Evolutionary conservation across 139 green algal genomes (phyloP).

Genomic region (Auxenochlorella pyrenoidosa): DNA sequence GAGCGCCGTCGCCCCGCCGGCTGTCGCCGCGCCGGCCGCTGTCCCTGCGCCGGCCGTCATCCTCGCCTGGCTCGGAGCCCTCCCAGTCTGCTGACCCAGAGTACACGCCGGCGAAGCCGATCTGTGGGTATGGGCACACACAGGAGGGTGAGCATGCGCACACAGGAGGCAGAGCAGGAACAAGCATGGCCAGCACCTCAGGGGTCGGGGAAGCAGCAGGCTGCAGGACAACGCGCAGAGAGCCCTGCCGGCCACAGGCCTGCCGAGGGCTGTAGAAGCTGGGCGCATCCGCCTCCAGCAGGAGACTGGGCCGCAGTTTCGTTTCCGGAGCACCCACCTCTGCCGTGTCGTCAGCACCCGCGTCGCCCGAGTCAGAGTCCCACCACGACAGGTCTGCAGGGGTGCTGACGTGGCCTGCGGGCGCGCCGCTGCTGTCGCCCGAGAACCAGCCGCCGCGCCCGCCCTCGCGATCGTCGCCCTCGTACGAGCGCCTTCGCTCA

Average conservation of each 20-base stretch:
- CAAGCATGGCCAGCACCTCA: background rate
- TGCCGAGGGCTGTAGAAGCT: no score
- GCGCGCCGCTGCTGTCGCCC: background rate
- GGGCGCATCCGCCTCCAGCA: background rate
- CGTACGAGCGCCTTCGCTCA: background rate
- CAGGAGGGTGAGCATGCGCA: background rate
- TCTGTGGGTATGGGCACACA: background rate
- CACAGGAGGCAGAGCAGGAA: background rate
- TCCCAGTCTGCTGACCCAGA: conserved; percentile 10
- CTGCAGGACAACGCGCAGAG: background rate
- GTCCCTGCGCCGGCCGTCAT: background rate
- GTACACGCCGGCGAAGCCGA: conserved; percentile 19
- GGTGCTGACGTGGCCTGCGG: background rate
- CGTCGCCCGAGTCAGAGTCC: conserved; percentile 2
- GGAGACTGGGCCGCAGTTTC: background rate
- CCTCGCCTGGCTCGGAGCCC: background rate
- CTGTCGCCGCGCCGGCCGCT: background rate
- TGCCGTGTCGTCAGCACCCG: background rate
- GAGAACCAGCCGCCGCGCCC: background rate
- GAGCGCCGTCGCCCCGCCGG: background rate
- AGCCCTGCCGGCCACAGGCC: background rate
- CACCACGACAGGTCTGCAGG: conserved; percentile 21
- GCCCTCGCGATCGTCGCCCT: background rate
- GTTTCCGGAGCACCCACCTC: background rate
- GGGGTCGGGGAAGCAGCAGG: background rate